phyloP scores from a whole-genome alignment of 495 filamentous ascomycete species.

The Penicillium canariense region DNA sequence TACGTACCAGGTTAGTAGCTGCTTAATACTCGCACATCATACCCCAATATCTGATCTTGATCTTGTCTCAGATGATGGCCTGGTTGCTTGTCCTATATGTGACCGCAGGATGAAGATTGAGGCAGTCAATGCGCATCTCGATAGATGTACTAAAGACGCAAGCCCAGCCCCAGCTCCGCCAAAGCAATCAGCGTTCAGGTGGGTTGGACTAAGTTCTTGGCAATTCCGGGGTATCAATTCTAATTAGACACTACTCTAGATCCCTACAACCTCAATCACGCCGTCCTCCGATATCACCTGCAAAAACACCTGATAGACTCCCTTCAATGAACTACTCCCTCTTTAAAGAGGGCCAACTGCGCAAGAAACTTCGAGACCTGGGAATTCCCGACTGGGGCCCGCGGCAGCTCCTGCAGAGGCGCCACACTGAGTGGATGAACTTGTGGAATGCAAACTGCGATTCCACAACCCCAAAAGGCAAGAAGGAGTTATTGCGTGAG shows the following conservation, averaged over 20 bases:
- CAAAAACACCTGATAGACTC: constrained; percentile 56
- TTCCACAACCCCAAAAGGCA: constrained; percentile 65
- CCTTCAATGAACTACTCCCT: constrained; percentile 78
- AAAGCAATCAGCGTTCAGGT: constrained; percentile 32
- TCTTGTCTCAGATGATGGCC: constrained; percentile 59
- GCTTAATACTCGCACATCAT: background rate
- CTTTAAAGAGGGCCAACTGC: constrained; percentile 69
- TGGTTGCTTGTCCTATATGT: constrained; percentile 83
- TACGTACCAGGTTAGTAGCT: constrained; percentile 24
- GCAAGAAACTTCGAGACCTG: constrained; percentile 76
- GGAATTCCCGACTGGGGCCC: constrained; percentile 74
- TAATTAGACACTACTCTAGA: constrained; percentile 18
- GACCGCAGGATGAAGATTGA: constrained; percentile 68
- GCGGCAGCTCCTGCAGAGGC: constrained; percentile 63
- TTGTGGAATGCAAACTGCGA: constrained; percentile 97
- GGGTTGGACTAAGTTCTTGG: constrained; percentile 7
- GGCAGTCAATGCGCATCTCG: constrained; percentile 76
- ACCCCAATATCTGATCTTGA: constrained; percentile 29
- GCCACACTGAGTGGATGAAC: constrained; percentile 92
- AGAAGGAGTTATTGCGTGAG: constrained; percentile 69
- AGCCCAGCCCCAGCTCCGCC: constrained; percentile 4
- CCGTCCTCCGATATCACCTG: constrained; percentile 8
- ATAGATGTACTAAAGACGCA: constrained; percentile 46
- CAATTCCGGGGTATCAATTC: constrained; percentile 1
- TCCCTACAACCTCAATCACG: constrained; percentile 22